A percentile compares a stretch with the other conserved stretches of the same genome.
phyloP scores from a whole-genome alignment of 768 basidiomycete species.

The Rhizopogon vinicolor region DNA sequence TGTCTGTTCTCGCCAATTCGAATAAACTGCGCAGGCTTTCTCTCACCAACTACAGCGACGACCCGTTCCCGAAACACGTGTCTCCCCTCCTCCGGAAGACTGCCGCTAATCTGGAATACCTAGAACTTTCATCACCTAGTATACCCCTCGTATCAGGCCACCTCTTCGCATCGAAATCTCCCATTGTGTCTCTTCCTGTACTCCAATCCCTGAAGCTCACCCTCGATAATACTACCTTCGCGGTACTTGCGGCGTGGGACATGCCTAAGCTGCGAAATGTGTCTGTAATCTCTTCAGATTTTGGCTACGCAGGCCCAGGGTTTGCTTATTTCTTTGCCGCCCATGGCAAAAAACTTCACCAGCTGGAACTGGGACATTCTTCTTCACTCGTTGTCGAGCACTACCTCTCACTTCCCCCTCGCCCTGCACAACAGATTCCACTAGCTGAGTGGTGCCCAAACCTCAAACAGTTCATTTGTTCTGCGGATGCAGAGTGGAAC shows the following conservation, averaged over 20 bases:
- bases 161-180: conserved; percentile 11
- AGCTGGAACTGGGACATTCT: conserved; percentile 72
- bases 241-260: conserved; percentile 59
- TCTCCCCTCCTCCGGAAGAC: conserved; percentile 48
- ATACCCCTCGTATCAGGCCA: conserved; percentile 36
- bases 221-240: conserved; percentile 68
- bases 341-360: conserved; percentile 56
- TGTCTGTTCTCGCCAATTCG: conserved; percentile 53
- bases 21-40: conserved; percentile 52
- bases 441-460: conserved; percentile 70
- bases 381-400: conserved; percentile 64
- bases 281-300: conserved; percentile 67
- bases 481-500: conserved; percentile 77
- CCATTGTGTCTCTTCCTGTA: conserved; percentile 45
- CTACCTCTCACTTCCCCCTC: conserved; percentile 47
- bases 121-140: conserved; percentile 61
- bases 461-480: conserved; percentile 65
- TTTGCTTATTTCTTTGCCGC: conserved; percentile 62
- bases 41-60: conserved; percentile 72
- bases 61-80: conserved; percentile 50
- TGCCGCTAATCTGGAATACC: conserved; percentile 54
- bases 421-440: conserved; percentile 34
- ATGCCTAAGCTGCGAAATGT: conserved; percentile 62
- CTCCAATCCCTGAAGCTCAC: conserved; percentile 67
- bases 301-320: conserved; percentile 61